phyloP scores from a whole-genome alignment of 1,284 basidiomycete genomes.

The Pyrrhoderma noxium region DNA sequence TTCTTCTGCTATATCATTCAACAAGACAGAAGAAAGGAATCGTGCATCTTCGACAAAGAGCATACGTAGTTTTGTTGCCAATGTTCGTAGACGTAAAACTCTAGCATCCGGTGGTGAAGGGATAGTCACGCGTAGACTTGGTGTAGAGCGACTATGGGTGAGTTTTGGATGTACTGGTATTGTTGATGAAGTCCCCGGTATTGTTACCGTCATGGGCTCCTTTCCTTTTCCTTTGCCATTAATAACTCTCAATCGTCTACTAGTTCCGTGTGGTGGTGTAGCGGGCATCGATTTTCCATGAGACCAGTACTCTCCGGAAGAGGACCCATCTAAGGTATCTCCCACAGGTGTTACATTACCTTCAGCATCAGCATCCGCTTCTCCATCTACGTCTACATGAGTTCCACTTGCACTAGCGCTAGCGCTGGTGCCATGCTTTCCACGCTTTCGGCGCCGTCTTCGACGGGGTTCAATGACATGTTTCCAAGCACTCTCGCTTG shows the following conservation, averaged over 20 bases:
- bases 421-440: constrained; percentile 11
- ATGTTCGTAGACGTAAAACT: constrained; percentile 30
- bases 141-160: constrained; percentile 17
- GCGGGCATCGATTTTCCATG: constrained; percentile 17
- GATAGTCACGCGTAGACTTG: constrained; percentile 14
- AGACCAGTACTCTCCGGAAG: constrained; percentile 13
- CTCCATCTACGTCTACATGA: constrained; percentile 9
- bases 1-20: constrained; percentile 17
- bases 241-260: constrained; percentile 3
- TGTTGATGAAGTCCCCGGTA: constrained; percentile 10
- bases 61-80: constrained; percentile 24
- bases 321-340: constrained; percentile 14
- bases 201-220: constrained; percentile 11
- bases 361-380: constrained; percentile 14
- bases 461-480: constrained; percentile 35
- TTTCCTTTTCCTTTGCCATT: constrained; percentile 12
- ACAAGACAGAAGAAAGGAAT: constrained; percentile 35
- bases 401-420: constrained; percentile 9
- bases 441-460: constrained; percentile 42
- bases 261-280: constrained; percentile 15
- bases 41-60: constrained; percentile 25
- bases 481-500: constrained; percentile 33
- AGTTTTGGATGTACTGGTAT: constrained; percentile 13
- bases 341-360: constrained; percentile 10
- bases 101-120: constrained; percentile 28